Base-by-base conservation (phyloP, 2,329 filamentous ascomycete species). In the Penicillium sp. region DNA sequence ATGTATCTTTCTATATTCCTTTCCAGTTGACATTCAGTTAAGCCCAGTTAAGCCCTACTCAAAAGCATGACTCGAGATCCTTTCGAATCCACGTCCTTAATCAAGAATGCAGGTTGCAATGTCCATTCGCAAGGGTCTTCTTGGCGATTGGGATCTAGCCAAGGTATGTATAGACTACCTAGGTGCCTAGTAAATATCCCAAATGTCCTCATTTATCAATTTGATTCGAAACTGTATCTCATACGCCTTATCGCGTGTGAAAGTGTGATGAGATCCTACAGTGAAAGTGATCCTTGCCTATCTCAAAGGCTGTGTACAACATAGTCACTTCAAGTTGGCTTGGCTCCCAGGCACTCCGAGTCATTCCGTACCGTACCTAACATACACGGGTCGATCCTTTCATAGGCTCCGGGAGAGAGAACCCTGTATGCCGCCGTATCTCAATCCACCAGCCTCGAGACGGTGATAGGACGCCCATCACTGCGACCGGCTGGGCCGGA, bases 51-150 rank as follows among this genome's bases (percentile, higher is more conserved):
- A 17, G 17, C 17, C 17, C 17, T 37, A 5, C 35, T 22, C 6
- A 7, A 15, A 15, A 13, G 12, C 12, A 6, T 22, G 13, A 31
- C 8, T 10, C 21, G 6, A 31, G 1, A n/a, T 21, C 12, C 21
- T 21, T n/a, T 21, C 26, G 37, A 53, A 50, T 48, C 46, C 52
- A 51, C 45, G 38, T 29, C 47, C 39, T 48, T 34, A 33, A 39
- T 42, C 40, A 51, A 57, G 55, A 57, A 57, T 58, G 55, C 48
- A 40, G 55, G 50, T 45, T 48, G 46, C 53, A 57, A 57, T 57
- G 53, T 47, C 46, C 40, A 49, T 49, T 56, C 44, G 51, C 53
- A 53, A 53, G 53, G 55, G 53, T 54, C 33, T 37, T 56, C 56
- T 56, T 51, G 53, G 51, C 56, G 32, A 37, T 32, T 38, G 32